Evolutionary conservation across 1,284 basidiomycete species (phyloP).

Genomic region (Pseudozyma hubeiensis): DNA sequence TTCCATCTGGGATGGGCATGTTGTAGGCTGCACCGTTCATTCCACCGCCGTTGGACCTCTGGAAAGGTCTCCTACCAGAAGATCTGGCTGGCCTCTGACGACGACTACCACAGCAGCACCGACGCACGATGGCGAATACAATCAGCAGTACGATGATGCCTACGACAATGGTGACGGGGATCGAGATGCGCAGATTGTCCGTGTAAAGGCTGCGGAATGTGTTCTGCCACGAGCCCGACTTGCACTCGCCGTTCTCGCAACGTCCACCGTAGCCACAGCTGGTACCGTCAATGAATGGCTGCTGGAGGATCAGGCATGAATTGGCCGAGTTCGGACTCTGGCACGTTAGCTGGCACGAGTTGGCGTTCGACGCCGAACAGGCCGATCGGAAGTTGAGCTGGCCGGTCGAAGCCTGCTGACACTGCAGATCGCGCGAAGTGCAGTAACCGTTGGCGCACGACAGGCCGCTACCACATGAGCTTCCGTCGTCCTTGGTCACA

Average conservation of each 20-base stretch:
- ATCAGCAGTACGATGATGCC: slow-evolving; percentile 52
- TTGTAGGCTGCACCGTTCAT: slow-evolving; percentile 23
- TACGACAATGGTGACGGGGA: slow-evolving; percentile 60
- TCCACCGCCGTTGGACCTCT: neutral
- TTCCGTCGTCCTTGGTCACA: slow-evolving; percentile 77
- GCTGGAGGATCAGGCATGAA: slow-evolving; percentile 80
- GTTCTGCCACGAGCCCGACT: slow-evolving; percentile 75
- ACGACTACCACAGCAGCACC: slow-evolving; percentile 41
- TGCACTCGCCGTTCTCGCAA: slow-evolving; percentile 75
- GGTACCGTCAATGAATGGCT: slow-evolving; percentile 83
- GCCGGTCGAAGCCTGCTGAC: slow-evolving; percentile 76
- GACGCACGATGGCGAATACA: slow-evolving; percentile 38
- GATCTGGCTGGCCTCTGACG: neutral
- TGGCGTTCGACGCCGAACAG: slow-evolving; percentile 74
- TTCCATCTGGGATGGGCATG: slow-evolving; percentile 18
- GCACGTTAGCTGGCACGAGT: slow-evolving; percentile 82
- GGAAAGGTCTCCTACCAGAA: neutral
- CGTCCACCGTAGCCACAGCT: slow-evolving; percentile 79
- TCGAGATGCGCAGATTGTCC: slow-evolving; percentile 59
- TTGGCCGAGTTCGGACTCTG: slow-evolving; percentile 75
- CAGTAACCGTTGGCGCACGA: slow-evolving; percentile 85
- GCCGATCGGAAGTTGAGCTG: slow-evolving; percentile 76
- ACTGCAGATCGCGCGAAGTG: slow-evolving; percentile 83
- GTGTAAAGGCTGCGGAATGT: slow-evolving; percentile 75
- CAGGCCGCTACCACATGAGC: slow-evolving; percentile 71